Conservation (phyloP, 495 filamentous ascomycete genomes). For the Aspergillus cristatus region DNA sequence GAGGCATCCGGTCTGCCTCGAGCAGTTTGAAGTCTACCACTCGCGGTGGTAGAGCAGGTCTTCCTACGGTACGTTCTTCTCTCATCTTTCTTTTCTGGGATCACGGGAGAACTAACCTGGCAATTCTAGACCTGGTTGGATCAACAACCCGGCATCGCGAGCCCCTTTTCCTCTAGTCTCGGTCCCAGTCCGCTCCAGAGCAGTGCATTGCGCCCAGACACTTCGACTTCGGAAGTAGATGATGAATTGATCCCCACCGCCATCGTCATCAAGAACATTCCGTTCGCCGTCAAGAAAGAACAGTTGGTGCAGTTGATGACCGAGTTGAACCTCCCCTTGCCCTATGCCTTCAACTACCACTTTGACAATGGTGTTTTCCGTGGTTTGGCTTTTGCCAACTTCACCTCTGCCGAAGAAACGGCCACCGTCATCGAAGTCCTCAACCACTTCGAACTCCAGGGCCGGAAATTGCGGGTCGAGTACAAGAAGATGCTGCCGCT, state of each 20-base stretch:
- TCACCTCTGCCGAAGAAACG: conserved; percentile 90
- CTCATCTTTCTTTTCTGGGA: conserved; percentile 1
- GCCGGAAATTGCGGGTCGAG: conserved; percentile 87
- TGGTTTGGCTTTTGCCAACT: conserved; percentile 95
- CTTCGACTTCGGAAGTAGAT: conserved; percentile 48
- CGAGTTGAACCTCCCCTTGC: conserved; percentile 78
- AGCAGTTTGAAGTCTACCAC: conserved; percentile 47
- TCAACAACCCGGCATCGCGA: conserved; percentile 45
- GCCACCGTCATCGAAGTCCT: conserved; percentile 79
- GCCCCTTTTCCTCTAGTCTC: conserved; percentile 42
- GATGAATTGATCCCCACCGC: conserved; percentile 95
- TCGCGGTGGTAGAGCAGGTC: conserved; percentile 40
- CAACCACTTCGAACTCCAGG: conserved; percentile 93
- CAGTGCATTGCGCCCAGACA: conserved; percentile 42
- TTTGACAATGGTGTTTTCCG: conserved; percentile 98
- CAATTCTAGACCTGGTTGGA: conserved; percentile 49
- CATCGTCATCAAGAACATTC: conserved; percentile 99
- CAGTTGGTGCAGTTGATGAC: conserved; percentile 88
- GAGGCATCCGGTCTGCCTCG: conserved; percentile 44
- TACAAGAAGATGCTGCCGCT: conserved; percentile 99
- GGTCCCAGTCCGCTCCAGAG: conserved; percentile 43
- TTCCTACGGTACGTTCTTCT: conserved; percentile 47
- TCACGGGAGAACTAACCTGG: conserved; percentile 3
- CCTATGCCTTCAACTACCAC: conserved; percentile 99
- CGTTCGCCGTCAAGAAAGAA: conserved; percentile 97